These are phyloP conservation scores for Candida vaughaniae DNA, from an alignment of 805 yeast species.

Conservation along the genomic window DNA sequence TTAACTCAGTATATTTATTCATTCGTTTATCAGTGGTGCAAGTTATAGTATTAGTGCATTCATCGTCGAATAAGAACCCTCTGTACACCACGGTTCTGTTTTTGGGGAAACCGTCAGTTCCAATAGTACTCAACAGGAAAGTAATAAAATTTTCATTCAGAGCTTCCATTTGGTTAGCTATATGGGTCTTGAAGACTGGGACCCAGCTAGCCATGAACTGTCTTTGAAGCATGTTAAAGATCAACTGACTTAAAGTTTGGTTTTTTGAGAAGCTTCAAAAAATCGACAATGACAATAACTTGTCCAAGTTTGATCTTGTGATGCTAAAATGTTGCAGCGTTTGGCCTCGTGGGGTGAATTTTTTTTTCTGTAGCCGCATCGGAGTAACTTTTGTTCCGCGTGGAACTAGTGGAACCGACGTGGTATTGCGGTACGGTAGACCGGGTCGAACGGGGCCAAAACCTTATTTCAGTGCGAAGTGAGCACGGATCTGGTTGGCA, in stretches of 20 bases:
- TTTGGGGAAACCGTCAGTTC: slow-evolving; percentile 51
- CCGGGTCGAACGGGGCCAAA: too few species aligned
- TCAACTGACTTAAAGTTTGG: not conserved
- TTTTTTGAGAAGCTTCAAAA: too few species aligned
- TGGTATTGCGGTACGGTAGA: too few species aligned
- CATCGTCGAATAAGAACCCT: slow-evolving; percentile 73
- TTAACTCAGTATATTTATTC: slow-evolving; percentile 55
- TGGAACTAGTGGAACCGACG: too few species aligned
- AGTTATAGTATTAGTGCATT: slow-evolving; percentile 62
- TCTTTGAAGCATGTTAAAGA: slow-evolving; percentile 22
- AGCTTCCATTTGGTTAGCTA: slow-evolving; percentile 15
- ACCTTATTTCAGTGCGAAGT: too few species aligned
- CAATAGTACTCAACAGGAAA: slow-evolving; percentile 71
- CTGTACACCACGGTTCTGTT: slow-evolving; percentile 71
- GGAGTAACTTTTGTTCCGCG: not conserved
- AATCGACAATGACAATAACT: too few species aligned
- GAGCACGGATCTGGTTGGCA: too few species aligned
- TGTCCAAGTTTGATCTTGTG: slow-evolving; percentile 12
- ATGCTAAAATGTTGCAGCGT: slow-evolving; percentile 6
- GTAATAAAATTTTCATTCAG: slow-evolving; percentile 49
- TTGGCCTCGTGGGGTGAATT: slow-evolving; percentile 15
- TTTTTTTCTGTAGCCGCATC: slow-evolving; percentile 7
- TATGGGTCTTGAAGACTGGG: slow-evolving; percentile 49
- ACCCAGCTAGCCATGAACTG: slow-evolving; percentile 69
- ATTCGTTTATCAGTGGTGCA: slow-evolving; percentile 73